These are phyloP conservation scores for Nakazawaea anatomiae DNA, from an alignment of 805 yeast genomes.

Conservation along the genomic window DNA sequence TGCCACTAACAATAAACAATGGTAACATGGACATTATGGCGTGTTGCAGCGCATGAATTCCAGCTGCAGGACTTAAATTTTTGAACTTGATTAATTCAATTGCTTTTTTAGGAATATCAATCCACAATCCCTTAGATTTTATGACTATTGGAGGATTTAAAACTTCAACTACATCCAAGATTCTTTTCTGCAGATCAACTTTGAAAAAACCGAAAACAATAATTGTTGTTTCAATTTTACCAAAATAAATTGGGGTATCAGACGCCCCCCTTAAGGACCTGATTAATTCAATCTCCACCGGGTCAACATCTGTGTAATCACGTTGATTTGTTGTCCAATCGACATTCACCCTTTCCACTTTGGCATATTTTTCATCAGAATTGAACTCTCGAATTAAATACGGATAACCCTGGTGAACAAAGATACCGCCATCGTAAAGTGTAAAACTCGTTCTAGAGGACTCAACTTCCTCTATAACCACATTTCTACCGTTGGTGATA, in stretches of 20 bases:
- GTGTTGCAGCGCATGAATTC: slow-evolving; percentile 96
- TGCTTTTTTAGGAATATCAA: slow-evolving; percentile 71
- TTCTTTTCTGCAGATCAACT: slow-evolving; percentile 65
- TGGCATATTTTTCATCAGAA: slow-evolving; percentile 72
- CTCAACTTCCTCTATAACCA: slow-evolving; percentile 84
- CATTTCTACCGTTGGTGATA: slow-evolving; percentile 67
- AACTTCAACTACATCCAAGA: slow-evolving; percentile 92
- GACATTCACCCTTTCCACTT: slow-evolving; percentile 82
- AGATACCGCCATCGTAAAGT: slow-evolving; percentile 86
- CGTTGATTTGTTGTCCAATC: slow-evolving; percentile 93
- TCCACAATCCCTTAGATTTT: slow-evolving; percentile 82
- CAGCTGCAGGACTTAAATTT: slow-evolving; percentile 70
- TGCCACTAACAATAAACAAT: slow-evolving; percentile 61
- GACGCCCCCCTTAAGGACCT: slow-evolving; percentile 45
- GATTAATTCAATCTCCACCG: slow-evolving; percentile 61
- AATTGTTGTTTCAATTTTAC: slow-evolving; percentile 65
- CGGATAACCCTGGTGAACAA: slow-evolving; percentile 89
- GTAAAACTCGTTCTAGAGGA: slow-evolving; percentile 87
- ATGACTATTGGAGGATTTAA: slow-evolving; percentile 75
- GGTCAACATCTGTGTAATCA: slow-evolving; percentile 92
- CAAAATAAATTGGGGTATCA: slow-evolving; percentile 63
- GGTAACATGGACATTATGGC: slow-evolving; percentile 79
- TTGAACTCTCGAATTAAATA: slow-evolving; percentile 83
- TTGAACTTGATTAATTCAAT: slow-evolving; percentile 53
- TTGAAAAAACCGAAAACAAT: slow-evolving; percentile 92